Conservation (phyloP, 106 monocot genomes). For the Posidonia australis region DNA sequence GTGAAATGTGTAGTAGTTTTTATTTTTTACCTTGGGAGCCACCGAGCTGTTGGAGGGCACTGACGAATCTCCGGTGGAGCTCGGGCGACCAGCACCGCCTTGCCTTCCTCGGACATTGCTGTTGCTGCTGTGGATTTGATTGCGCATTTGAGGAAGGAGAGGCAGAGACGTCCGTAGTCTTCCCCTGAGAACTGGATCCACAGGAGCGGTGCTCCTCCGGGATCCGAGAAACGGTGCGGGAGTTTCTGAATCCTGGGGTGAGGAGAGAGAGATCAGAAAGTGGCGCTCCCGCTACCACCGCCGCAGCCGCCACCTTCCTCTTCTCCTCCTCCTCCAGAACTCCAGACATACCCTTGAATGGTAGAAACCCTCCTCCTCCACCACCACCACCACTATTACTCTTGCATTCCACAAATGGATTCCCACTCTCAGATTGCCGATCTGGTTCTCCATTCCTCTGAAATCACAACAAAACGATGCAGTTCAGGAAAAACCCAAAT, state of each 20-base stretch:
- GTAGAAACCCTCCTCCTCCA: neutral
- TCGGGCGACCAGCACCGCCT: constrained; percentile 96
- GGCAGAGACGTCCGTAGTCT: neutral
- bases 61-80: constrained; percentile 79
- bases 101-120: constrained; percentile 50
- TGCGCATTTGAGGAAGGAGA: neutral
- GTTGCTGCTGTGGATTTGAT: constrained; percentile 11
- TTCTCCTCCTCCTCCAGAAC: neutral
- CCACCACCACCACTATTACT: neutral
- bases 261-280: constrained; percentile 40
- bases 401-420: constrained; percentile 14
- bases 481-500: neutral
- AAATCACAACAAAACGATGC: neutral
- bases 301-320: neutral
- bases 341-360: neutral
- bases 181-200: constrained; percentile 5
- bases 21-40: constrained; percentile 62
- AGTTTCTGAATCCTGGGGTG: constrained; percentile 10
- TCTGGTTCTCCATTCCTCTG: constrained; percentile 9
- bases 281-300: too few species aligned
- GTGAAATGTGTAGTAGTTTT: too few species aligned
- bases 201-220: constrained; percentile 10
- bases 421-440: constrained; percentile 18
- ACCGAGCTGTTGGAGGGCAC: constrained; percentile 70
- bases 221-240: too few species aligned